Percentiles rank a stretch among this genome's conserved stretches.
Conservation (phyloP, 2,329 filamentous ascomycete genomes). For the Neopestalotiopsis clavispora region DNA sequence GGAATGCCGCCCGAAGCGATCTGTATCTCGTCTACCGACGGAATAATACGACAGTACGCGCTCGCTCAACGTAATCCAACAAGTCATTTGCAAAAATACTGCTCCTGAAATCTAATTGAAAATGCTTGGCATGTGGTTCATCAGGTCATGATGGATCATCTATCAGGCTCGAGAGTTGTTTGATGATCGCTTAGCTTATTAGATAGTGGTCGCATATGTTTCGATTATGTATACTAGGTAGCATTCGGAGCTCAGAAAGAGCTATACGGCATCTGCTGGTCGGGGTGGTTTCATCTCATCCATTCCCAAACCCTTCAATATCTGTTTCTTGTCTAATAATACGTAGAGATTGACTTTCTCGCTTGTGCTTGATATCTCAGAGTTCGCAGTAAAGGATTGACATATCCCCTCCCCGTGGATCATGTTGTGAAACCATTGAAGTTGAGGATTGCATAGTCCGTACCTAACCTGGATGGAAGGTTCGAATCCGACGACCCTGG, state of each 20-base stretch:
- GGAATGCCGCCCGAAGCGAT: neutral
- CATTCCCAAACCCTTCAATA: neutral
- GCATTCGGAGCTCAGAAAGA: neutral
- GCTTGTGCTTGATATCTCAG: neutral
- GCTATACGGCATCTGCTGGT: neutral
- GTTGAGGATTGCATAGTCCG: neutral
- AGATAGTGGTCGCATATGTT: neutral
- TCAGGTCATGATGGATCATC: neutral
- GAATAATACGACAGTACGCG: neutral
- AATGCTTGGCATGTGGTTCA: neutral
- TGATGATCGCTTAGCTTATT: conserved; percentile 1
- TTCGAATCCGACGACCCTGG: neutral
- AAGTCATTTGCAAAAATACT: neutral
- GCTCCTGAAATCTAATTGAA: neutral
- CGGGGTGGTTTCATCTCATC: neutral
- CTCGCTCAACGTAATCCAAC: neutral
- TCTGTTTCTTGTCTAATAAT: neutral
- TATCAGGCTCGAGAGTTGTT: neutral
- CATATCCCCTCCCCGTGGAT: neutral
- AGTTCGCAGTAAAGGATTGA: neutral
- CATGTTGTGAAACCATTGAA: conserved; percentile 6
- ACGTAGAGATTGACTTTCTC: neutral
- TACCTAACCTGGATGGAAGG: neutral
- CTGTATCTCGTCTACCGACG: neutral
- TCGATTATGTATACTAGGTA: neutral